These are phyloP conservation scores for Purpureocillium lavendulum DNA, from an alignment of 2,329 filamentous ascomycete genomes.

Conservation along the genomic window DNA sequence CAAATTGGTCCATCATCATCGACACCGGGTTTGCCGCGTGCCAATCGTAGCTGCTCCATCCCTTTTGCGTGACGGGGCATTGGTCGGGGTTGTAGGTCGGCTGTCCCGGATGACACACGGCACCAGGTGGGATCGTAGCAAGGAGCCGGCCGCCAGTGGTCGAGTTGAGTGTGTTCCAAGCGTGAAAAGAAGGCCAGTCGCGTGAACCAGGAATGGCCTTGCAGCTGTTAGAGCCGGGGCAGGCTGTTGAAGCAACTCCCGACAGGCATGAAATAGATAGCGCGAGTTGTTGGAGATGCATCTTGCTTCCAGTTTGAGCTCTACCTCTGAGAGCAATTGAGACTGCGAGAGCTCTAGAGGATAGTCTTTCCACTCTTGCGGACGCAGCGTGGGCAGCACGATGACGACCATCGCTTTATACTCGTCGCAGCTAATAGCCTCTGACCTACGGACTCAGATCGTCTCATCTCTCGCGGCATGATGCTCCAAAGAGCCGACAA, in stretches of 20 bases:
- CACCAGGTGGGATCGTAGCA: slow-evolving; percentile 26
- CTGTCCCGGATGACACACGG: slow-evolving; percentile 19
- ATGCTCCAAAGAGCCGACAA: no score
- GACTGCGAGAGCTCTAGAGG: no score
- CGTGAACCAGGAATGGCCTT: slow-evolving; percentile 37
- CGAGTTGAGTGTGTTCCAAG: slow-evolving; percentile 38
- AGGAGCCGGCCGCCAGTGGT: slow-evolving; percentile 34
- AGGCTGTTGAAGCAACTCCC: background rate
- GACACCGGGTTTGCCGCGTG: slow-evolving; percentile 21
- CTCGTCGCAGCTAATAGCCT: no score
- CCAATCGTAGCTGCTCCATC: slow-evolving; percentile 20
- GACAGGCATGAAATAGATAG: slow-evolving; percentile 1
- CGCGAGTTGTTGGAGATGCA: background rate
- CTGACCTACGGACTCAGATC: no score
- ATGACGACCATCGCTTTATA: no score
- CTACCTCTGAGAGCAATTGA: no score
- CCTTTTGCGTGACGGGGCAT: slow-evolving; percentile 18
- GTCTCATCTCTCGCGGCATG: no score
- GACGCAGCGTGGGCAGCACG: no score
- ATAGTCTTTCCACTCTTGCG: no score
- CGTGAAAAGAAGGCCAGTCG: slow-evolving; percentile 36
- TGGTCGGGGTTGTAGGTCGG: slow-evolving; percentile 14
- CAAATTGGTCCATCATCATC: slow-evolving; percentile 30
- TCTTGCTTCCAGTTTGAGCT: no score
- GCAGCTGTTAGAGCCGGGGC: slow-evolving; percentile 19